Percentiles rank a stretch among this genome's conserved stretches.
phyloP scores from a whole-genome alignment of 2,329 filamentous ascomycete genomes.

The Scytalidium lignicola region DNA sequence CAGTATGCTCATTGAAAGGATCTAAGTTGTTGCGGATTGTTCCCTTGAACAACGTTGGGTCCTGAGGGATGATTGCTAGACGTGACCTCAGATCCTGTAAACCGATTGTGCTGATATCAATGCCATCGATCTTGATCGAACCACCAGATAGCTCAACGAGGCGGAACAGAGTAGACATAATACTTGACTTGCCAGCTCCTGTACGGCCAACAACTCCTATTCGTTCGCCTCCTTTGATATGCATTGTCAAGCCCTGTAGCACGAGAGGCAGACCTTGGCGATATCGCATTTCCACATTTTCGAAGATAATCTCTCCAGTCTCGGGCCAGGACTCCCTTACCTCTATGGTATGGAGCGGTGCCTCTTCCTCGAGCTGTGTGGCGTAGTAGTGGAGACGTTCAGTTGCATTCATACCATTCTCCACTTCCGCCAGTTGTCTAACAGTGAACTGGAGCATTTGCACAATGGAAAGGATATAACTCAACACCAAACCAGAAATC shows the following conservation, averaged over 20 bases:
- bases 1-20: conserved; percentile 72
- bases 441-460: conserved; percentile 97
- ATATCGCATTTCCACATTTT: conserved; percentile 75
- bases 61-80: conserved; percentile 78
- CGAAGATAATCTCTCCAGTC: conserved; percentile 73
- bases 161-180: conserved; percentile 79
- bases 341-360: conserved; percentile 71
- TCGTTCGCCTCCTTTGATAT: conserved; percentile 69
- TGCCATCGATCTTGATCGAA: conserved; percentile 58
- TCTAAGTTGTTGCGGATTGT: conserved; percentile 77
- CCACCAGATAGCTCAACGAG: conserved; percentile 62
- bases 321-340: conserved; percentile 78
- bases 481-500: conserved; percentile 81
- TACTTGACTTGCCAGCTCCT: conserved; percentile 76
- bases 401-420: conserved; percentile 97
- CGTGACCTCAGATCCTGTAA: conserved; percentile 71
- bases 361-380: conserved; percentile 80
- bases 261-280: conserved; percentile 67
- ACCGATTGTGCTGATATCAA: conserved; percentile 68
- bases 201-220: conserved; percentile 79
- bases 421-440: conserved; percentile 87
- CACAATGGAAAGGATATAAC: conserved; percentile 88
- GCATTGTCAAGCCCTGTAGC: conserved; percentile 64
- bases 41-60: conserved; percentile 76
- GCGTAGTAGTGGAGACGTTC: conserved; percentile 91